phyloP scores from a whole-genome alignment of 176 grass and related monocot genomes.

The Zea mays region DNA sequence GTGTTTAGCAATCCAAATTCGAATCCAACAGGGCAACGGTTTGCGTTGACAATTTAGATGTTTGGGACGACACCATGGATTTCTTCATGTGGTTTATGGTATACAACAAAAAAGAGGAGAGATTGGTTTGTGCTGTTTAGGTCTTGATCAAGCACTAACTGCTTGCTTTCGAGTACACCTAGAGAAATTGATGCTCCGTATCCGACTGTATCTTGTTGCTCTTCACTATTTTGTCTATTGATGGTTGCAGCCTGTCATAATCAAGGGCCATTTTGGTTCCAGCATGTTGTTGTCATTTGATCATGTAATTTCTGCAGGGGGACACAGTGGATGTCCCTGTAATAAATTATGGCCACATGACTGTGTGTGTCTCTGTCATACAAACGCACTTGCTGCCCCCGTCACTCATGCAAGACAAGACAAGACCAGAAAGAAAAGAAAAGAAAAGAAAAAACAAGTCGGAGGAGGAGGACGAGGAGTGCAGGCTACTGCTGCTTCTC shows the following conservation, averaged over 20 bases:
- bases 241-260: neutral
- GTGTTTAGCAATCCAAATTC: conserved; percentile 10
- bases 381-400: neutral
- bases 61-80: conserved; percentile 7
- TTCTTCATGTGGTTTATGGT: neutral
- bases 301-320: neutral
- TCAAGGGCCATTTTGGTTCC: too few species aligned
- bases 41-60: neutral
- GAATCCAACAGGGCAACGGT: conserved; percentile 12
- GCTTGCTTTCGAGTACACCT: neutral
- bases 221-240: neutral
- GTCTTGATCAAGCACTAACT: conserved; percentile 8
- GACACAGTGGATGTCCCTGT: neutral
- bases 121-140: neutral
- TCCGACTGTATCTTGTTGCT: neutral
- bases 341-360: neutral
- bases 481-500: conserved; percentile 10
- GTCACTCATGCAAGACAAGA: too few species aligned
- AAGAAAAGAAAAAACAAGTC: neutral
- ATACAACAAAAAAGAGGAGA: neutral
- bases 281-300: neutral
- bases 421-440: too few species aligned
- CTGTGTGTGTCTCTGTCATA: neutral
- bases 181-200: neutral
- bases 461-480: neutral